Conservation (phyloP, 805 yeast species). For the Yarrowia phangngaensis region DNA sequence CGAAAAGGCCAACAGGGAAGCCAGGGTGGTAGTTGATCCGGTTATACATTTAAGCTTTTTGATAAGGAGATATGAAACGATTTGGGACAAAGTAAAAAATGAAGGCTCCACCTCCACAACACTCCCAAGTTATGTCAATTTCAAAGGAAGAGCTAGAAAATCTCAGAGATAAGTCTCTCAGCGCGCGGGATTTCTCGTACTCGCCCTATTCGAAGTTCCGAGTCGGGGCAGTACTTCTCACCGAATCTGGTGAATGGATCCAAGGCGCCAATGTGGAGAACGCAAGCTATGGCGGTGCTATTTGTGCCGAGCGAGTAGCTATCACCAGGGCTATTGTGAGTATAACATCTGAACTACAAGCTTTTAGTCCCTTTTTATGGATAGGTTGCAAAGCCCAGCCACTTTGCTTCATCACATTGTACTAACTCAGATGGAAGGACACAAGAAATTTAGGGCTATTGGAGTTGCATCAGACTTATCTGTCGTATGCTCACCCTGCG, state of each 20-base stretch:
- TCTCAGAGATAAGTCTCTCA: conserved; percentile 17
- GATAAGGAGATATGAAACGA: too few species aligned
- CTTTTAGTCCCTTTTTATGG: background rate
- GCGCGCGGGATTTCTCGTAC: conserved; percentile 43
- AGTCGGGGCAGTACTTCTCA: conserved; percentile 76
- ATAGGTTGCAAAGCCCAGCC: background rate
- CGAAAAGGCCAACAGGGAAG: too few species aligned
- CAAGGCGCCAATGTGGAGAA: conserved; percentile 90
- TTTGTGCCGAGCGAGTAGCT: conserved; percentile 75
- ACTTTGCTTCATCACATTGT: background rate
- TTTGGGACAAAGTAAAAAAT: too few species aligned
- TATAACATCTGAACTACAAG: conserved; percentile 16
- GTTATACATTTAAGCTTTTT: too few species aligned
- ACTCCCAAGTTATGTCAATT: too few species aligned
- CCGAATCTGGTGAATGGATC: conserved; percentile 48
- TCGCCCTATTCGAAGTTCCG: conserved; percentile 73
- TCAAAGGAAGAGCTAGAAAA: conserved; percentile 13
- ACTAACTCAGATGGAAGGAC: conserved; percentile 35
- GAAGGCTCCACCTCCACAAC: too few species aligned
- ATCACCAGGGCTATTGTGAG: conserved; percentile 52
- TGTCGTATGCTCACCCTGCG: conserved; percentile 77
- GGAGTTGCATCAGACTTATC: conserved; percentile 63
- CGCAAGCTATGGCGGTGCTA: conserved; percentile 76
- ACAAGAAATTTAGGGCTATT: conserved; percentile 49
- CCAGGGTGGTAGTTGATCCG: too few species aligned